Evolutionary conservation across 768 basidiomycete species (phyloP), one percentile per base, ranked within the genome.

Genomic region (Leucocoprinus leucothites): DNA sequence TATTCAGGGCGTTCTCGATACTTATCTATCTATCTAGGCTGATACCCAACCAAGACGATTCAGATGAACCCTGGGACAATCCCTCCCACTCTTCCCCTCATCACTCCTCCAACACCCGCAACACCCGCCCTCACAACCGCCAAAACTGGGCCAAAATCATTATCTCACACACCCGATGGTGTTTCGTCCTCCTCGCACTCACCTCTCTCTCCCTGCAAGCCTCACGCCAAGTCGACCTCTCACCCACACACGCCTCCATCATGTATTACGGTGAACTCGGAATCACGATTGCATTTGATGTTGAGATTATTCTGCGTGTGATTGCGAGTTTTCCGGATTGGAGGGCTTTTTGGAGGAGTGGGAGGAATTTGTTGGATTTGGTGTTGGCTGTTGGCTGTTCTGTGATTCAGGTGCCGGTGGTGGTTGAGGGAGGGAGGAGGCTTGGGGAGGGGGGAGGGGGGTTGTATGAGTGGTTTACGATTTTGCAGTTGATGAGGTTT

Each of bases 381-480:
- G 68, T 84, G 2, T 77, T 98, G 16, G 94, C 91, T 0, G 65
- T 96, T 36, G 81, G 78, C 0, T 85, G 86, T 9, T 87, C 78
- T 44, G 71, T 94, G 62, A 91, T 97, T 13, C 92, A 95, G 66
- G 86, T 97, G 26, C 95, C 96, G 0, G 77, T 64, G 14, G 86
- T 98, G 21, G 79, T 80, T 31, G 31, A 11, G 51, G 57, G 76
- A 8, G 86, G 86, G 4, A 56, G 61, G 31, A 11, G 5, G 31
- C 31, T 31, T 5, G 31, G 31, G 31, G 5, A 21, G 79, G 80
- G 51, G 57, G 76, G 8, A 86, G 86, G 4, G 56, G 61, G 6
- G 74, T 85, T 11, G 2, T 96, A 95, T 64, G 81, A 87, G 0
- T 98, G 96, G 96, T 78, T 97, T 60, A 96, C 91, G 2, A 78